Base-by-base conservation (phyloP, 192 early-diverging fungal species). In the Coemansia sp. region DNA sequence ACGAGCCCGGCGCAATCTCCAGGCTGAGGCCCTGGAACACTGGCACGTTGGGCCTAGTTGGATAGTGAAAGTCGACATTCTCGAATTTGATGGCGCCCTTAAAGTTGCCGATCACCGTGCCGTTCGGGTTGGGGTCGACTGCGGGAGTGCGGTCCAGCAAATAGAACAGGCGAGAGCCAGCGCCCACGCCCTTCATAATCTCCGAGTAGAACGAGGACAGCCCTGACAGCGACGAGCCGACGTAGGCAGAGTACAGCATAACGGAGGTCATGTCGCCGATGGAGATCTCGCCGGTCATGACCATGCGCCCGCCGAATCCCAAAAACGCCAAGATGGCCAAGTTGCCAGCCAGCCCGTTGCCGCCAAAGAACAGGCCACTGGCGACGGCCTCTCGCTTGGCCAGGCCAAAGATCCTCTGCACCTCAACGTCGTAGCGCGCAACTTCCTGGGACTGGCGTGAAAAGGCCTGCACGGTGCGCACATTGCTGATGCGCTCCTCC, bases 141-240 rank as follows among this genome's bases (percentile, higher is more conserved):
- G 62, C 37, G 1, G 82, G 82, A 29, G 62, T 61, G 52, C 81
- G 82, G 59, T 85, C 76, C 27, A 88, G 61, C 29, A 87, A 41
- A 29, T 85, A 79, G 68, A 88, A 87, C 18, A 88, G 59, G 11
- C 87, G 85, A 33, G 74, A 67, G 2, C 76, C 82, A 19, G 87
- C 87, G 42, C 85, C 87, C 24, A 87, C 70, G 46, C 84, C 87
- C 68, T 88, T 88, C 83, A 87, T 87, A n/a, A 84, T 82, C 56
- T 88, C 87, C n/a, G 85, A 85, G 72, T 85, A 88, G 52, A 85
- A 88, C 32, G 83, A 83, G 22, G 87, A 83, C 29, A 88, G 72
- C 0, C 81, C 82, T 26, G 72, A 68, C 8, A 88, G 64, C 12
- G 84, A 68, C 17, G 75, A 61, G 59, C 87, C 87, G 24, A 85